Percentiles rank a stretch among this genome's conserved stretches.
phyloP scores from a whole-genome alignment of 331 rosid genomes.

The Quercus lobata region DNA sequence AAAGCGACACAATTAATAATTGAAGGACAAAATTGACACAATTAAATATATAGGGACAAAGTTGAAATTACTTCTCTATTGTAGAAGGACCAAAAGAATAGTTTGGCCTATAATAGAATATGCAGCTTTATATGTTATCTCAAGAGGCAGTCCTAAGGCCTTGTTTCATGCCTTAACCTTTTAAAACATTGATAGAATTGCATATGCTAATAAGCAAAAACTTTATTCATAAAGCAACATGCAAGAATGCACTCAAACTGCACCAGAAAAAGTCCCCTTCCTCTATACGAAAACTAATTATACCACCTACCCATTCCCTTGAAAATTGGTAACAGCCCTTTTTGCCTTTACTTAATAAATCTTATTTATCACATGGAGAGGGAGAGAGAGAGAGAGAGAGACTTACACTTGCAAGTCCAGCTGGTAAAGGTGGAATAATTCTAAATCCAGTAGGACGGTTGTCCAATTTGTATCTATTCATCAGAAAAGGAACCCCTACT shows the following conservation, averaged over 20 bases:
- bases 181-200: background rate
- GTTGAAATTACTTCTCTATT: too few relatives aligned
- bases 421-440: constrained; percentile 78
- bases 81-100: too few relatives aligned
- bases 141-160: background rate
- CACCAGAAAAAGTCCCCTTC: background rate
- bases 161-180: background rate
- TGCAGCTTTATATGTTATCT: background rate
- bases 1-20: too few relatives aligned
- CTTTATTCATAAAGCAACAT: background rate
- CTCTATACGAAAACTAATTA: background rate
- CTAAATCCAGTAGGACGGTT: constrained; percentile 76
- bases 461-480: constrained; percentile 77
- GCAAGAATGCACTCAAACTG: background rate
- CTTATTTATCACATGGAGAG: background rate
- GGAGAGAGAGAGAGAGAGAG: constrained; percentile 9
- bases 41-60: too few relatives aligned
- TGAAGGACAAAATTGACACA: too few relatives aligned
- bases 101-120: too few relatives aligned
- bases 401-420: constrained; percentile 77
- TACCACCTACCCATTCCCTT: background rate
- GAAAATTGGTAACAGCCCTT: background rate
- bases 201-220: background rate
- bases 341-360: too few relatives aligned
- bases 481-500: constrained; percentile 29